Evolutionary conservation across 129 eudicot genomes (phyloP), one percentile per base, ranked within the genome.

Genomic region (Artemisia argyi): DNA sequence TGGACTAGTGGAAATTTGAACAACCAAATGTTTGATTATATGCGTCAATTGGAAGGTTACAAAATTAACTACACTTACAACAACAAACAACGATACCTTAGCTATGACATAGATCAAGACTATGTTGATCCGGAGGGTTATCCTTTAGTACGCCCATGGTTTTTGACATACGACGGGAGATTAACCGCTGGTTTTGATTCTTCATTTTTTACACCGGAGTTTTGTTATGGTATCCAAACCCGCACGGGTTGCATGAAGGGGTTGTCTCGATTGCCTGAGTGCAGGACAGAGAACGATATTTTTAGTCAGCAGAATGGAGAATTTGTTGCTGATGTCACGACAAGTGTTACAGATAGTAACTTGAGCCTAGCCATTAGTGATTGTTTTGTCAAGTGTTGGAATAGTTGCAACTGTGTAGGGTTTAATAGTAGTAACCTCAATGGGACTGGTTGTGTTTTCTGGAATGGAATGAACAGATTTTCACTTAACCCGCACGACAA

Each of bases 381-480:
- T 61, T 86, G 91, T 64, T 74, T 71, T 63, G 78, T 51, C 2
- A 64, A 16, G 17, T 86, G 91, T 54, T 83, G 82, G 91, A 66
- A 83, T 35, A 6, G 9, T 35, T 35, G 44, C 44, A 35, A 9
- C 8, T 35, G 44, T 35, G 44, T 35, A 1, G 44, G 44, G 44
- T 35, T 35, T 35, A 35, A 7, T 35, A 35, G 2, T 4, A 35
- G 44, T 35, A 35, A 39, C 39, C 22, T 0, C 9, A n/a, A 73
- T 71, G 84, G 72, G 26, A 64, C 78, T 1, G 70, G 81, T 18
- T 83, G 84, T 51, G 50, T 50, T 4, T 24, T 76, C 3, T 76
- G 61, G 77, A 68, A 19, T 1, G 80, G 82, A 44, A 63, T 20
- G 20, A 60, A 56, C 10, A 20, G 32, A 1, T 51, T 56, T 44